These are phyloP conservation scores for Metschnikowia proteae DNA, from an alignment of 805 yeast species.

Conservation along the genomic window DNA sequence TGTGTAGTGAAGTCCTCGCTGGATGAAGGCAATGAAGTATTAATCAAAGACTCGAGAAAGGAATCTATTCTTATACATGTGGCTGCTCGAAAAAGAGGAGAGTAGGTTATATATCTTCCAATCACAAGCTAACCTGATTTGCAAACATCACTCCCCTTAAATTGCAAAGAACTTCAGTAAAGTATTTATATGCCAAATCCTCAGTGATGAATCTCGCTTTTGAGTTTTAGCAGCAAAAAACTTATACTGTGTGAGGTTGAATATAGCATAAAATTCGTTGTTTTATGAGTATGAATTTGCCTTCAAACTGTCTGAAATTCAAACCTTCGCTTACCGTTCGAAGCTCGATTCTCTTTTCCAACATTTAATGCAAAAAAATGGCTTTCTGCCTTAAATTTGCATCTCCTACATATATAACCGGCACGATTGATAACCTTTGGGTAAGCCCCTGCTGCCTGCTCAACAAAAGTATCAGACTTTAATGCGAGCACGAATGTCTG, in stretches of 20 bases:
- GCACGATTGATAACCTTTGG: no score
- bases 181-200: conserved; percentile 41
- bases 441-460: no score
- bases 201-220: conserved; percentile 64
- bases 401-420: conserved; percentile 29
- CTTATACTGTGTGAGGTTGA: conserved; percentile 50
- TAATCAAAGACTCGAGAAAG: conserved; percentile 7
- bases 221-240: conserved; percentile 57
- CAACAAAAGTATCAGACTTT: no score
- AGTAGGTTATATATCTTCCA: conserved; percentile 38
- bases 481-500: conserved; percentile 22
- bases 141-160: conserved; percentile 29
- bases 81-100: conserved; percentile 43
- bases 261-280: neutral
- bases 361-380: neutral
- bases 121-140: conserved; percentile 4
- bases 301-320: neutral
- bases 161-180: conserved; percentile 34
- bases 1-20: conserved; percentile 37
- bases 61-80: conserved; percentile 49
- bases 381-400: neutral
- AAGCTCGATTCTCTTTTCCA: no score
- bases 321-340: no score
- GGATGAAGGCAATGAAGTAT: conserved; percentile 27
- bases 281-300: conserved; percentile 7